phyloP scores from a whole-genome alignment of 495 filamentous ascomycete genomes.

The Poronia punctata region DNA sequence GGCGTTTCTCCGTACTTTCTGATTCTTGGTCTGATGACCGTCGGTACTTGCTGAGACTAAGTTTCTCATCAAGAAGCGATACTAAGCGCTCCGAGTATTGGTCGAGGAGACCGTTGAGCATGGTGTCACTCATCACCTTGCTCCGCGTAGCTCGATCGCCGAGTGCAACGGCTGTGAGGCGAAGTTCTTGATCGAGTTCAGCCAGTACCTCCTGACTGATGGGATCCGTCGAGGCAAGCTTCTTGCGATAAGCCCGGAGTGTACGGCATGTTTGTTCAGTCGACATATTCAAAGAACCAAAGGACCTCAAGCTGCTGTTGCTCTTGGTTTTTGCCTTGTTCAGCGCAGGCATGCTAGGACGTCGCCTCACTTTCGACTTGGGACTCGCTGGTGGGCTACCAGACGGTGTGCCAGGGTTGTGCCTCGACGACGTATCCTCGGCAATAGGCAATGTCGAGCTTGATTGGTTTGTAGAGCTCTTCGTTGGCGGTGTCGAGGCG shows the following conservation, averaged over 20 bases:
- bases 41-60: slow-evolving; percentile 33
- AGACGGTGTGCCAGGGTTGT: slow-evolving; percentile 30
- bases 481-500: slow-evolving; percentile 20
- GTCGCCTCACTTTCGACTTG: slow-evolving; percentile 37
- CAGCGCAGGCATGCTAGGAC: slow-evolving; percentile 53
- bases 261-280: slow-evolving; percentile 76
- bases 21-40: slow-evolving; percentile 20
- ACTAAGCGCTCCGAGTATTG: slow-evolving; percentile 65
- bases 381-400: slow-evolving; percentile 41
- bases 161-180: slow-evolving; percentile 64
- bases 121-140: slow-evolving; percentile 48
- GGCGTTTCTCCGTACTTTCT: slow-evolving; percentile 21
- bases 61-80: slow-evolving; percentile 63
- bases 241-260: slow-evolving; percentile 76
- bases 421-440: slow-evolving; percentile 35
- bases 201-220: slow-evolving; percentile 58
- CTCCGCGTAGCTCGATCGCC: slow-evolving; percentile 50
- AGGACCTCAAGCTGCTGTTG: slow-evolving; percentile 42
- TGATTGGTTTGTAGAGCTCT: slow-evolving; percentile 18
- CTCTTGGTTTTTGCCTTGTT: slow-evolving; percentile 46
- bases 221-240: slow-evolving; percentile 56
- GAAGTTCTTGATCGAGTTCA: slow-evolving; percentile 74
- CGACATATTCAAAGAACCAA: slow-evolving; percentile 62
- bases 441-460: slow-evolving; percentile 23
- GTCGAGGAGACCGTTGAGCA: slow-evolving; percentile 59